Percentiles rank a stretch among this genome's conserved stretches.
Conservation (phyloP, 228 moss, liverwort and hornwort genomes). For the Sphagnum fallax region DNA sequence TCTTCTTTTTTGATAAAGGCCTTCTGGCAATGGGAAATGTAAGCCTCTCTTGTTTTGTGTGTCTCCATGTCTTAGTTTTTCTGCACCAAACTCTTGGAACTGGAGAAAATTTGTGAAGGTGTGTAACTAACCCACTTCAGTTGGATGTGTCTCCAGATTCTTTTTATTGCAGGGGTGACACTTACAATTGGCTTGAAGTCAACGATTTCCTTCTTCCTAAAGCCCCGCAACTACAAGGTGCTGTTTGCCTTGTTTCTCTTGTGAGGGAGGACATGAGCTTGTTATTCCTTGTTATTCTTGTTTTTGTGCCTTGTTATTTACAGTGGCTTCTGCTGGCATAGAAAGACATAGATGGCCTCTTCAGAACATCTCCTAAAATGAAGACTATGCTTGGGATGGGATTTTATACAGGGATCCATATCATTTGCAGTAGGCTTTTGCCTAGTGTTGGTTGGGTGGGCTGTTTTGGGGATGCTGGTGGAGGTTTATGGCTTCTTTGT, state of each 20-base stretch:
- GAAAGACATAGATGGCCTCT: too few relatives aligned
- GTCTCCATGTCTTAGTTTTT: not conserved
- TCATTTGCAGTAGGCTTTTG: constrained; percentile 73
- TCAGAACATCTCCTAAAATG: too few relatives aligned
- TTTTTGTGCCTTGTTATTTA: not conserved
- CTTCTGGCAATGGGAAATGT: constrained; percentile 99
- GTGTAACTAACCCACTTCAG: not conserved
- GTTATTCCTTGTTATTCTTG: not conserved
- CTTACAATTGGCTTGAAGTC: constrained; percentile 92
- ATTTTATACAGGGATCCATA: constrained; percentile 64
- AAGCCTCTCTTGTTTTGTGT: constrained; percentile 10
- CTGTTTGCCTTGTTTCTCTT: not conserved
- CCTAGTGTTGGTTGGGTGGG: constrained; percentile 84
- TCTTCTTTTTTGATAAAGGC: constrained; percentile 99
- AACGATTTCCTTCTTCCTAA: constrained; percentile 84
- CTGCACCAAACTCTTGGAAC: not conserved
- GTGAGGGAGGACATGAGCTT: not conserved
- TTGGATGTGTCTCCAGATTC: constrained; percentile 39
- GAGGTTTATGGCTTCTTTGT: constrained; percentile 89
- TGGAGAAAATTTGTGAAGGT: not conserved
- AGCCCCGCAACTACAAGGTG: constrained; percentile 98
- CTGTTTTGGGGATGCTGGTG: constrained; percentile 79
- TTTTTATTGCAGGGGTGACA: constrained; percentile 85
- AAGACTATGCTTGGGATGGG: not conserved
- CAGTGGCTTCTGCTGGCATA: not conserved